Evolutionary conservation across 768 basidiomycete species (phyloP).

Genomic region (Fibroporia radiculosa): DNA sequence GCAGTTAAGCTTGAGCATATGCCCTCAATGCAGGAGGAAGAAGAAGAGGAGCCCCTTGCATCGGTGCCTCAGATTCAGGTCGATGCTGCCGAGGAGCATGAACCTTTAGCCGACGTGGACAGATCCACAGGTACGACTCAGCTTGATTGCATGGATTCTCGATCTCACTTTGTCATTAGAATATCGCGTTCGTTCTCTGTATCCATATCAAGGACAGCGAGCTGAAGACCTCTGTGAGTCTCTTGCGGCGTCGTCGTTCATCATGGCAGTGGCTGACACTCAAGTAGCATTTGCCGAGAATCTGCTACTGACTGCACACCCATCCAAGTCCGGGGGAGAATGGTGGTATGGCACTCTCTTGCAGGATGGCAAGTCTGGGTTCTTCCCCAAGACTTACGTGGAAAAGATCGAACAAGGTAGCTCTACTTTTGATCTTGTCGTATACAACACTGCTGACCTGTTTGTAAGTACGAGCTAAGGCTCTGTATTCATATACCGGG

Average conservation of each 20-base stretch:
- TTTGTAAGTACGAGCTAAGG: constrained; percentile 57
- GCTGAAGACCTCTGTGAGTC: constrained; percentile 78
- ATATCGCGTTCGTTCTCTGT: constrained; percentile 71
- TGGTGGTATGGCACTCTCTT: constrained; percentile 89
- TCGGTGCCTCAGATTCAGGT: constrained; percentile 52
- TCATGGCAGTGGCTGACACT: constrained; percentile 7
- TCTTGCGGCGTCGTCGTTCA: background rate
- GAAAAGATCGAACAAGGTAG: constrained; percentile 63
- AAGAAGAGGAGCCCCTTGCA: constrained; percentile 45
- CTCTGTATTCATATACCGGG: constrained; percentile 72
- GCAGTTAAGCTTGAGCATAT: constrained; percentile 28
- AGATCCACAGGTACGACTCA: constrained; percentile 43
- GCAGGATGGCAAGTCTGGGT: constrained; percentile 61
- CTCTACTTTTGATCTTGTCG: constrained; percentile 23
- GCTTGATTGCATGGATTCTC: background rate
- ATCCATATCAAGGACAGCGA: constrained; percentile 79
- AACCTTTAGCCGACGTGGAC: constrained; percentile 70
- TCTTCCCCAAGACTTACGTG: constrained; percentile 89
- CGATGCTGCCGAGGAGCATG: constrained; percentile 31
- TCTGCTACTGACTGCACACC: constrained; percentile 68
- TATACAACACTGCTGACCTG: background rate
- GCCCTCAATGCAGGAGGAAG: constrained; percentile 56
- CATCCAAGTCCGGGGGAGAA: constrained; percentile 77
- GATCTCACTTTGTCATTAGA: constrained; percentile 33
- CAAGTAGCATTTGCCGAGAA: constrained; percentile 72